Evolutionary conservation across 169 alveolate genomes (phyloP).

Genomic region (Plasmodium malariae): DNA sequence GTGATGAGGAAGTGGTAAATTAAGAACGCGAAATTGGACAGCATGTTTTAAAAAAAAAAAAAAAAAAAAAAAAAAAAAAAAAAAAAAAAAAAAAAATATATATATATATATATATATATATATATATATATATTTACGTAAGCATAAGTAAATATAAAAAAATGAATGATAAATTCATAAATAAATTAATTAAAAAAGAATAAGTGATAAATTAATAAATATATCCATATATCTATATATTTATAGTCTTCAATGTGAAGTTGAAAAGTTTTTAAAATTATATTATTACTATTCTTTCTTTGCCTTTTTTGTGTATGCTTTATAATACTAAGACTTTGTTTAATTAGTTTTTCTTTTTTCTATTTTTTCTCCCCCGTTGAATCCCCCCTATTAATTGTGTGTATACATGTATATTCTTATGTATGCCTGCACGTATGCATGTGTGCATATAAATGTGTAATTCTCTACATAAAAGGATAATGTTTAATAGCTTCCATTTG

Average conservation of each 20-base stretch:
- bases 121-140: neutral
- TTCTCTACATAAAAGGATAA: neutral
- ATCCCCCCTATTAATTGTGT: neutral
- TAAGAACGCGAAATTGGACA: neutral
- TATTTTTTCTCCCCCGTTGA: neutral
- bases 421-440: neutral
- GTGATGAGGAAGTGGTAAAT: conserved; percentile 11
- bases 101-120: neutral
- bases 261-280: too few species aligned
- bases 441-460: neutral
- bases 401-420: neutral
- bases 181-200: too few species aligned
- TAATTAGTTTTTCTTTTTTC: neutral
- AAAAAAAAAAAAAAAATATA: neutral
- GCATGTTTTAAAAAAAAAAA: neutral
- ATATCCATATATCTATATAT: too few species aligned
- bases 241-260: too few species aligned
- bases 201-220: too few species aligned
- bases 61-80: neutral
- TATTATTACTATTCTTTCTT: too few species aligned
- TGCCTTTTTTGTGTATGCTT: neutral
- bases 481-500: neutral
- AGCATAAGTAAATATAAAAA: too few species aligned
- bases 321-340: neutral
- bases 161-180: too few species aligned